Conservation (phyloP, 257 asterid species). For the Lycium ferocissimum region DNA sequence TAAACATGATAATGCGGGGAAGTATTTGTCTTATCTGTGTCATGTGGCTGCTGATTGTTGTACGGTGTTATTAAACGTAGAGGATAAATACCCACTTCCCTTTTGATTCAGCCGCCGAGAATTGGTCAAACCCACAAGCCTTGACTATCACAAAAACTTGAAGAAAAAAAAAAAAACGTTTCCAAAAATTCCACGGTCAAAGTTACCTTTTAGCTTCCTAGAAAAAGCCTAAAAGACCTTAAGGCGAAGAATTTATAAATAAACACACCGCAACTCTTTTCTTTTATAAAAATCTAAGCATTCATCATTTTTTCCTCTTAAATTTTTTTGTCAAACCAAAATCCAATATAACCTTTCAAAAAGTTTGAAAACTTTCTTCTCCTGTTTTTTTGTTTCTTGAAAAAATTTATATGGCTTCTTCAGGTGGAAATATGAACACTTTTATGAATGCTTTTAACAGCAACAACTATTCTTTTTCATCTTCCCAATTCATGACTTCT, state of each 20-base stretch:
- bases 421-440: constrained; percentile 45
- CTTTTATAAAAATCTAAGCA: constrained; percentile 7
- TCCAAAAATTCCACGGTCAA: constrained; percentile 47
- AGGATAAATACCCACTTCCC: constrained; percentile 24
- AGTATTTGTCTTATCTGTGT: neutral
- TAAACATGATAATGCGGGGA: neutral
- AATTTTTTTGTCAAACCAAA: neutral
- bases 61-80: constrained; percentile 23
- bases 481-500: constrained; percentile 41
- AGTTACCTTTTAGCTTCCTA: constrained; percentile 39
- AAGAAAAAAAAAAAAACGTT: neutral
- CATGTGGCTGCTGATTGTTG: neutral
- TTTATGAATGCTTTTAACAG: constrained; percentile 34
- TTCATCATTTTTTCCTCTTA: neutral
- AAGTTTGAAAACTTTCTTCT: neutral
- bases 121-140: constrained; percentile 65
- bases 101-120: constrained; percentile 70
- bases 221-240: constrained; percentile 27
- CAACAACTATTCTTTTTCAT: constrained; percentile 28
- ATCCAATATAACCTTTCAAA: neutral
- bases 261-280: neutral
- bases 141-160: constrained; percentile 38
- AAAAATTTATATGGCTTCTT: constrained; percentile 37
- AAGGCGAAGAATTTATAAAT: neutral
- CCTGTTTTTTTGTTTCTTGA: neutral